Evolutionary conservation across 192 early-diverging fungal genomes (phyloP), one percentile per base, ranked within the genome.

Genomic region (Coemansia sp.): DNA sequence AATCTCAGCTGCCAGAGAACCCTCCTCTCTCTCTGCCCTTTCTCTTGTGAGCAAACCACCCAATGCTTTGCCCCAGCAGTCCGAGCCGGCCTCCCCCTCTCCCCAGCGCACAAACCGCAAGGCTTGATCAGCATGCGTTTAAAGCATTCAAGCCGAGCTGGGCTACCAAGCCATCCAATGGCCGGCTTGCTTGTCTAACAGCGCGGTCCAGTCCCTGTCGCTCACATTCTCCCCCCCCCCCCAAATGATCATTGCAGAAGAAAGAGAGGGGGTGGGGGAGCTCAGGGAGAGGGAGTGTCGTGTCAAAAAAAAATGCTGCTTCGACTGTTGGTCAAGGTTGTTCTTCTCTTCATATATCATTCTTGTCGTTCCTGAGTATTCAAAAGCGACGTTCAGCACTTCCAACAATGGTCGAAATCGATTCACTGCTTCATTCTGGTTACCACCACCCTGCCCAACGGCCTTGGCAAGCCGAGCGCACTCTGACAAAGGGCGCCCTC

Each of bases 351-450:
- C 12, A 34, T 34, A n/a, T 23, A 10, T 18, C 38, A 31, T 54
- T 48, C 52, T 50, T 52, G 19, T 8, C 12, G 5, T 18, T 60
- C 41, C 56, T 25, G 12, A 44, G 14, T 44, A 16, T 44, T 16
- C 38, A 44, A 44, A 9, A 44, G 16, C 38, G 38, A 16, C 38
- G 38, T 16, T 16, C 38, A 44, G 14, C 38, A 9, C 16, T 16
- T 44, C 38, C 52, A 16, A 55, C 54, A 28, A 78, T 80, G 71
- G 78, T 80, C 49, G 66, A 79, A 10, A 68, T 85, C 64, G 77
- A 87, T 22, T 90, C 88, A 10, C 78, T 94, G 69, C 88, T 98
- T 49, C 93, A 94, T 67, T 89, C 93, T 19, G 95, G 95, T 7
- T 90, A 88, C 80, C 88, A 92, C 75, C 88, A 96, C 74, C 86